Base-by-base conservation (phyloP, 495 filamentous ascomycete genomes). In the Podospora bellae-mahoneyi region DNA sequence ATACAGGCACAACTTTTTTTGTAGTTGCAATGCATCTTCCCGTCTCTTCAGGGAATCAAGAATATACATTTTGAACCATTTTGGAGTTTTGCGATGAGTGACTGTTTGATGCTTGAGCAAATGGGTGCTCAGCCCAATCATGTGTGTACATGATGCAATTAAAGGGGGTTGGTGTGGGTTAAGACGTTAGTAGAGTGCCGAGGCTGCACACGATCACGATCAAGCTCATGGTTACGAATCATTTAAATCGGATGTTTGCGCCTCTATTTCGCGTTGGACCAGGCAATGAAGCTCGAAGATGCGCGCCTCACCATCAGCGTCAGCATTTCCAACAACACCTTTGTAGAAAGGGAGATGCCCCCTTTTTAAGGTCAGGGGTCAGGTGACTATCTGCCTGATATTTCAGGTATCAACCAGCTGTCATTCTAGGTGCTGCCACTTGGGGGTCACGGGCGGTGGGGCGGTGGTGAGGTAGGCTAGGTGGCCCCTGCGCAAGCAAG, bases 381-480 rank as follows among this genome's bases (percentile, higher is more conserved):
- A 69, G 54, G 63, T 69, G 67, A 62, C 30, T 65, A 0, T 15
- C 13, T 32, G 68, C 68, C 68, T 69, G 13, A 54, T 4, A 54
- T 57, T 23, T 30, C 48, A 69, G 68, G 68, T 63, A 48, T 32
- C 10, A 7, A 63, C 61, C 61, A 48, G 30, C 32, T 63, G 19
- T 63, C 61, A 28, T 48, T 48, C 6, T 48, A 13, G 39, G 39
- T 32, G 30, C 30, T 7, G 30, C 30, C 30, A 32, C 30, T 32
- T 32, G 30, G 30, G 30, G 30, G 30, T 32, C 30, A 32, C 13
- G 39, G 39, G 39, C 1, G 15, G 39, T 9, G 9, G 7, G 39
- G 0, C 4, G 39, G 13, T 48, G 39, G 39, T 48, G 39, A 48
- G 55, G n/a, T 58, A 58, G 55, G 55, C 13, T 58, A 58, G 55